phyloP scores from a whole-genome alignment of 108 stramenopile genomes.

The Licmophora abbreviata region DNA sequence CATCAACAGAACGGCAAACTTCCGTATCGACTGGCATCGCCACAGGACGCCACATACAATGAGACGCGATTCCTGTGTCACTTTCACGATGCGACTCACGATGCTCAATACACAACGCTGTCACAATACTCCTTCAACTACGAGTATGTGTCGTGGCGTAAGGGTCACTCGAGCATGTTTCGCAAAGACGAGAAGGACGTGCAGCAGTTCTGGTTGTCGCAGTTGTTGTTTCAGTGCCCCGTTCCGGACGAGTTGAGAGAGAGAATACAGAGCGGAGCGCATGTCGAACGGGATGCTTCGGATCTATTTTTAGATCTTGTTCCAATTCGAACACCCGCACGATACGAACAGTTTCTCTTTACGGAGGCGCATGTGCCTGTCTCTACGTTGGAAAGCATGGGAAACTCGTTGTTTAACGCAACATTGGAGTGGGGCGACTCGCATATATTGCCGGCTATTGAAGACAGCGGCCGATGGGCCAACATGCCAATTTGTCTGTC shows the following conservation, averaged over 20 bases:
- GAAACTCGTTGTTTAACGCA: slow-evolving; percentile 35
- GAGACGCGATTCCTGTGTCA: slow-evolving; percentile 25
- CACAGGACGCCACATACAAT: slow-evolving; percentile 7
- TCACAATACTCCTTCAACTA: slow-evolving; percentile 58
- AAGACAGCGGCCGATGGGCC: slow-evolving; percentile 71
- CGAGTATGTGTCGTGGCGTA: slow-evolving; percentile 58
- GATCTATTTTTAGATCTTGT: slow-evolving; percentile 56
- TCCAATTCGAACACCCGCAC: slow-evolving; percentile 57
- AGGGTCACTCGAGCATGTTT: slow-evolving; percentile 38
- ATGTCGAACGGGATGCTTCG: slow-evolving; percentile 14
- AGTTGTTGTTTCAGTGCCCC: slow-evolving; percentile 59
- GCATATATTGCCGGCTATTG: slow-evolving; percentile 42
- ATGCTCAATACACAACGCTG: slow-evolving; percentile 41
- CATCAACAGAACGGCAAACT: not conserved
- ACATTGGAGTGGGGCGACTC: slow-evolving; percentile 34
- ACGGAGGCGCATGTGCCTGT: slow-evolving; percentile 3
- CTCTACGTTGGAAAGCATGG: slow-evolving; percentile 6
- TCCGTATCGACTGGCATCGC: slow-evolving; percentile 3
- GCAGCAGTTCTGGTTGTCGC: slow-evolving; percentile 36
- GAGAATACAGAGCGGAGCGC: not conserved
- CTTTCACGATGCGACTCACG: slow-evolving; percentile 10
- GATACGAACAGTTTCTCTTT: slow-evolving; percentile 24
- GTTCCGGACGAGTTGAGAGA: slow-evolving; percentile 30
- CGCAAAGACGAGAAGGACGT: slow-evolving; percentile 46
- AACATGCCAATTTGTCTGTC: slow-evolving; percentile 66